Percentiles rank a stretch among this genome's conserved stretches.
These are phyloP conservation scores for Fusarium odoratissimum DNA, from an alignment of 2,329 filamentous ascomycete genomes.

Conservation along the genomic window DNA sequence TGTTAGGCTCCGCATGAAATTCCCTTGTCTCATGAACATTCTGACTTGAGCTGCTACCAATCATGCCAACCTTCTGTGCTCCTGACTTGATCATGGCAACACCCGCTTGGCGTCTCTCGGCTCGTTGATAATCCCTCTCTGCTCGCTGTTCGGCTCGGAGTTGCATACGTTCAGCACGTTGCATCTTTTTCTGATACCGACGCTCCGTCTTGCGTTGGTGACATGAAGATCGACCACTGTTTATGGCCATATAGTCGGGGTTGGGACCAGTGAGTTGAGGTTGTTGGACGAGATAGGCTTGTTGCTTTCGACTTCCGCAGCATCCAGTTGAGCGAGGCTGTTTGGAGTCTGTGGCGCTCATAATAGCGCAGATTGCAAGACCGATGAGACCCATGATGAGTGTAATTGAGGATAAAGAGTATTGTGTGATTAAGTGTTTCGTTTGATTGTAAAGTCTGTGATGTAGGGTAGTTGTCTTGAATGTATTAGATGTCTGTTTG, in stretches of 20 bases:
- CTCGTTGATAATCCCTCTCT: slow-evolving; percentile 23
- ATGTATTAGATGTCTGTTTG: not conserved
- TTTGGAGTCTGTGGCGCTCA: not conserved
- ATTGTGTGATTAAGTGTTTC: not conserved
- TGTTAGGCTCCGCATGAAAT: not conserved
- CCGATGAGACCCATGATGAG: slow-evolving; percentile 37
- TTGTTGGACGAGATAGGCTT: slow-evolving; percentile 1
- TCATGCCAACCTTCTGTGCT: slow-evolving; percentile 7
- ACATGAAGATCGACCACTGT: slow-evolving; percentile 5
- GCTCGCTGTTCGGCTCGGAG: slow-evolving; percentile 35
- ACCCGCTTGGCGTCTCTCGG: slow-evolving; percentile 31
- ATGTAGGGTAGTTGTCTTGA: not conserved
- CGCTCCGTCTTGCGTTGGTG: slow-evolving; percentile 33
- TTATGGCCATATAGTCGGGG: not conserved
- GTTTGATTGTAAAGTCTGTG: not conserved
- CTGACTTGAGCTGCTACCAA: not conserved
- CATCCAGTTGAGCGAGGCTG: not conserved
- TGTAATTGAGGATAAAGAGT: not conserved
- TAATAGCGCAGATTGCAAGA: slow-evolving; percentile 14
- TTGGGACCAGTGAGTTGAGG: not conserved
- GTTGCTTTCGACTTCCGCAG: slow-evolving; percentile 2
- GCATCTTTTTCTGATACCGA: slow-evolving; percentile 32
- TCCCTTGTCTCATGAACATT: not conserved
- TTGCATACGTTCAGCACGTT: slow-evolving; percentile 37
- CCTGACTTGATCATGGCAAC: slow-evolving; percentile 6